These are phyloP conservation scores for Tetrahymena thermophila DNA, from an alignment of 73 alveolate species.

Conservation along the genomic window DNA sequence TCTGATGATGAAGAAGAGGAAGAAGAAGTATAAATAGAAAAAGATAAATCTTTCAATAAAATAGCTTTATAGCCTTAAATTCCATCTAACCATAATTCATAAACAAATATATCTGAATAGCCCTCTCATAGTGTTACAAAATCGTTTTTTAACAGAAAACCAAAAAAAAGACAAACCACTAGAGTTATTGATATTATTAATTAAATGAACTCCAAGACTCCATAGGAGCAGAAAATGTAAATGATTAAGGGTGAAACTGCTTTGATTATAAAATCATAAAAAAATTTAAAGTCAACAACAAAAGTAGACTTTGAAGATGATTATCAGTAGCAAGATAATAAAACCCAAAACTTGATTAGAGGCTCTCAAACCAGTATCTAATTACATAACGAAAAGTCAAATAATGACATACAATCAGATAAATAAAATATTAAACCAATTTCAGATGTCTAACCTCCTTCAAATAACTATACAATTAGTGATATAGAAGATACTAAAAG, in stretches of 20 bases:
- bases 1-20: neutral
- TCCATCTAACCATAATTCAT: neutral
- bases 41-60: neutral
- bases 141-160: neutral
- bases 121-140: neutral
- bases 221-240: neutral
- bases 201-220: neutral
- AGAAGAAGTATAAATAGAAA: neutral
- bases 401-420: neutral
- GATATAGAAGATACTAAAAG: neutral
- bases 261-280: neutral
- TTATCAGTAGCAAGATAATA: neutral
- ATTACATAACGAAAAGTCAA: neutral
- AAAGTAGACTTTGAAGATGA: neutral
- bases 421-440: neutral
- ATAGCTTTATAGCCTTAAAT: neutral
- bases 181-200: neutral
- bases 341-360: neutral
- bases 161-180: neutral
- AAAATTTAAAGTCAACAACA: neutral
- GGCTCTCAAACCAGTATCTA: neutral
- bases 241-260: neutral
- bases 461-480: neutral
- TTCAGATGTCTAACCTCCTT: neutral
- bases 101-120: neutral